These are phyloP conservation scores for Juncus effusus DNA, from an alignment of 176 grass and related monocot species.

Conservation along the genomic window DNA sequence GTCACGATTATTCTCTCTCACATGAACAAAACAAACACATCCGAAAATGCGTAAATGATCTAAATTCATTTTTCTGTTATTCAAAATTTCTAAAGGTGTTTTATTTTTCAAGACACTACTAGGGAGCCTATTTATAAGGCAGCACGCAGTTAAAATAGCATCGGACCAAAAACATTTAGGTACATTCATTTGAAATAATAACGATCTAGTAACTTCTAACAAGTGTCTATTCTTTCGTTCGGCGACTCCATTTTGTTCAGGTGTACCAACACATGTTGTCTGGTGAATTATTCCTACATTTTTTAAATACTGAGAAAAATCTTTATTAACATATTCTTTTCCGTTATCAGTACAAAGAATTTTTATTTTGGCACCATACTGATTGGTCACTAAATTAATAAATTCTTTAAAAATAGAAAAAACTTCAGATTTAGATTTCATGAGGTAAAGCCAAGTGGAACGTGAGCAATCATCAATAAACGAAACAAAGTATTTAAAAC, in stretches of 20 bases:
- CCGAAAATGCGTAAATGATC: background rate
- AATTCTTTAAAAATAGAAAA: too few relatives aligned
- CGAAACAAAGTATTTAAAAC: background rate
- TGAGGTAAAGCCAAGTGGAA: background rate
- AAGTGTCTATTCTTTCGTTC: conserved; percentile 12
- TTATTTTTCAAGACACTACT: background rate
- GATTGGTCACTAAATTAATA: too few relatives aligned
- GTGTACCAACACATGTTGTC: background rate
- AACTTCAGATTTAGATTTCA: background rate
- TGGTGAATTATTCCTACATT: too few relatives aligned
- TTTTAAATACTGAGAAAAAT: background rate
- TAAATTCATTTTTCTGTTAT: background rate
- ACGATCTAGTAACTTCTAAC: background rate
- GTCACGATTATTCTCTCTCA: background rate
- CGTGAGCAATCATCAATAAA: background rate
- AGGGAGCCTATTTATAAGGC: conserved; percentile 6
- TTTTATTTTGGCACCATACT: too few relatives aligned
- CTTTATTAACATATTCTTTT: background rate
- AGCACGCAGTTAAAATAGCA: background rate
- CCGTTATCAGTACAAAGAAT: background rate
- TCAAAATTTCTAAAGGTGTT: background rate
- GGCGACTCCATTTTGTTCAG: conserved; percentile 1
- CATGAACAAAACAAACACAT: too few relatives aligned
- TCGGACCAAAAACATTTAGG: too few relatives aligned
- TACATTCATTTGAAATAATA: too few relatives aligned